phyloP scores from a whole-genome alignment of 305 asterid species.

The Fraxinus paxiana region DNA sequence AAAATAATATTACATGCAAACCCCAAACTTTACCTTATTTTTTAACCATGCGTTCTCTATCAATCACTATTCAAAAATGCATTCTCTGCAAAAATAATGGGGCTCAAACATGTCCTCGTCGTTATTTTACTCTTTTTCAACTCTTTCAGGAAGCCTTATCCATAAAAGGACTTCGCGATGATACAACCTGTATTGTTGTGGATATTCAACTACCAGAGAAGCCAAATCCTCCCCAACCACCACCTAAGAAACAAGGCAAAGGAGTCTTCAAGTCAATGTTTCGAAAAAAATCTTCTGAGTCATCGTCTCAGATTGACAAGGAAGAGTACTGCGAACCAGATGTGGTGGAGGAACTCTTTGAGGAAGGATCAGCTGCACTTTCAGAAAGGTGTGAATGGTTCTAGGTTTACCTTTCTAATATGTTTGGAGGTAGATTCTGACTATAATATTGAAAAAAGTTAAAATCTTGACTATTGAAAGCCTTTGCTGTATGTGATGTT shows the following conservation, averaged over 20 bases:
- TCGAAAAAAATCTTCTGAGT: constrained; percentile 60
- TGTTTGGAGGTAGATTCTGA: background rate
- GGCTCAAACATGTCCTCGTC: background rate
- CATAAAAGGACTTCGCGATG: constrained; percentile 88
- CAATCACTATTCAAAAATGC: no score
- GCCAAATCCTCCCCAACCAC: constrained; percentile 59
- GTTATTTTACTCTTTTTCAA: constrained; percentile 14
- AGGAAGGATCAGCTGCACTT: constrained; percentile 91
- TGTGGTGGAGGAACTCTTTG: constrained; percentile 81
- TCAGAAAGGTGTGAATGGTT: constrained; percentile 61
- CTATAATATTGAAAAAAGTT: background rate
- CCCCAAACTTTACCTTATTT: no score
- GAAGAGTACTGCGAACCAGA: constrained; percentile 64
- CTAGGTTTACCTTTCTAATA: background rate
- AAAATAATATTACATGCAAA: no score
- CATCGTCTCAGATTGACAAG: constrained; percentile 56
- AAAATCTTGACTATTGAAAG: background rate
- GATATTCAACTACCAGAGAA: constrained; percentile 75
- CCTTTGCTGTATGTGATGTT: background rate
- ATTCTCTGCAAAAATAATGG: no score
- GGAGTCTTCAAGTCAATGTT: constrained; percentile 77
- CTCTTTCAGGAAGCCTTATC: constrained; percentile 72
- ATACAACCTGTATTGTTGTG: constrained; percentile 90
- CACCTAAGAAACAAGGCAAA: constrained; percentile 72
- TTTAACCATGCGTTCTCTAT: no score